Evolutionary conservation across 2,329 filamentous ascomycete species (phyloP).

Genomic region (Verticillium albo-atrum): DNA sequence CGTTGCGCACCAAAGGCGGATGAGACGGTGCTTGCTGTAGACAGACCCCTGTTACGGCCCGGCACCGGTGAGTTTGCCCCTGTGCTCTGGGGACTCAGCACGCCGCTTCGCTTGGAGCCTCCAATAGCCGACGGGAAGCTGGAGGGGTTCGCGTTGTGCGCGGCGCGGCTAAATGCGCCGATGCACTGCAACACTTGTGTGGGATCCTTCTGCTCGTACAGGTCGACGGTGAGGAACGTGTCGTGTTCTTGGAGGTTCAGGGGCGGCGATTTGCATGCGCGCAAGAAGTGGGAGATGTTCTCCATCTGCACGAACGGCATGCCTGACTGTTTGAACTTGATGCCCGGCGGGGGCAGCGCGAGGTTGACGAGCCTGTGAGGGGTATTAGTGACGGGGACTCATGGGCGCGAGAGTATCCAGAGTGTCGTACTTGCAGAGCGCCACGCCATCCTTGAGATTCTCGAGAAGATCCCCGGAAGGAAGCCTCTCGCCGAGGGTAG

Average conservation of each 20-base stretch:
- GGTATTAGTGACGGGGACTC: conserved; percentile 15
- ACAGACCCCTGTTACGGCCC: conserved; percentile 43
- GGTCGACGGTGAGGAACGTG: conserved; percentile 92
- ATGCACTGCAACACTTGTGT: conserved; percentile 93
- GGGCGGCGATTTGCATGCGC: conserved; percentile 78
- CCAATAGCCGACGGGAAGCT: conserved; percentile 67
- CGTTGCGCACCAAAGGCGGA: conserved; percentile 39
- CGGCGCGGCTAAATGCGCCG: conserved; percentile 83
- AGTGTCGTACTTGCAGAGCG: conserved; percentile 75
- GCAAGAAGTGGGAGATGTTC: conserved; percentile 94
- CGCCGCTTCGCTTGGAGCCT: conserved; percentile 58
- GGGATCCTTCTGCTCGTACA: conserved; percentile 93
- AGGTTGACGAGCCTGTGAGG: conserved; percentile 71
- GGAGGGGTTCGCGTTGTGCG: conserved; percentile 67
- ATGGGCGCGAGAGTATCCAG: not conserved
- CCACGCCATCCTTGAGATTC: conserved; percentile 82
- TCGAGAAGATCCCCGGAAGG: conserved; percentile 75
- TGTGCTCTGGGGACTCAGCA: conserved; percentile 63
- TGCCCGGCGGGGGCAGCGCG: conserved; percentile 67
- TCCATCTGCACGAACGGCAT: conserved; percentile 99
- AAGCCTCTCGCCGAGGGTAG: conserved; percentile 68
- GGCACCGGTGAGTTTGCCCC: conserved; percentile 39
- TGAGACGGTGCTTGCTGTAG: conserved; percentile 56
- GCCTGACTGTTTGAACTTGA: conserved; percentile 84
- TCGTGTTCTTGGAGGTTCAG: conserved; percentile 90